Percentiles rank a stretch among this genome's conserved stretches.
Conservation (phyloP, 2,329 filamentous ascomycete species). For the Nemania abortiva region DNA sequence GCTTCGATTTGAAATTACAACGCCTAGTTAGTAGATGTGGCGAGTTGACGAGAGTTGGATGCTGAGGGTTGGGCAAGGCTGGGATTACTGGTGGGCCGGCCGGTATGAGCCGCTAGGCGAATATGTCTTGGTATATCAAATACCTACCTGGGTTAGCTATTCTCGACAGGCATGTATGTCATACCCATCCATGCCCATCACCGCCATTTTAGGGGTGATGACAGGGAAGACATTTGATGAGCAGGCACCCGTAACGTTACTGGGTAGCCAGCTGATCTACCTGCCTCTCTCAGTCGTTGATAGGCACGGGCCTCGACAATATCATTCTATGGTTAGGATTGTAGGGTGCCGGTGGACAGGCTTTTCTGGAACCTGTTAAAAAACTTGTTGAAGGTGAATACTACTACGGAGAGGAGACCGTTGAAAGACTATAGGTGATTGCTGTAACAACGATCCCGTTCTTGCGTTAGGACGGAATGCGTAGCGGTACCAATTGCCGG, state of each 20-base stretch:
- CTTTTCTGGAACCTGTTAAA: no score
- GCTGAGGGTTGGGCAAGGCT: constrained; percentile 2
- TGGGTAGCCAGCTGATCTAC: neutral
- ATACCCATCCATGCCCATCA: constrained; percentile 1
- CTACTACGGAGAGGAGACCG: no score
- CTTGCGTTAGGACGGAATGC: no score
- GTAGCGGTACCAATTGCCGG: neutral
- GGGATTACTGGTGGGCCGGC: neutral
- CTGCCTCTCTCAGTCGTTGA: neutral
- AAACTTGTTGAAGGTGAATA: no score
- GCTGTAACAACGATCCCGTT: no score
- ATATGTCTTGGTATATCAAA: constrained; percentile 24
- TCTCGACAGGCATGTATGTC: neutral
- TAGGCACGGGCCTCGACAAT: neutral
- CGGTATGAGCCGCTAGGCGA: neutral
- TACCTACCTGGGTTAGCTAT: neutral
- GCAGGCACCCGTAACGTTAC: neutral
- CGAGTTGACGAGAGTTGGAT: neutral
- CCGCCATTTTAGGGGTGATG: neutral
- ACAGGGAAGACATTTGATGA: constrained; percentile 2
- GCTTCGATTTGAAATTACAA: constrained; percentile 35
- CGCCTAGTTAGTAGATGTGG: constrained; percentile 1
- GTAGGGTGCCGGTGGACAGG: neutral
- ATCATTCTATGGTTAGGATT: constrained; percentile 2
- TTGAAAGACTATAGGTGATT: no score